Evolutionary conservation across 768 basidiomycete genomes (phyloP).

Genomic region (Lactarius deliciosus): DNA sequence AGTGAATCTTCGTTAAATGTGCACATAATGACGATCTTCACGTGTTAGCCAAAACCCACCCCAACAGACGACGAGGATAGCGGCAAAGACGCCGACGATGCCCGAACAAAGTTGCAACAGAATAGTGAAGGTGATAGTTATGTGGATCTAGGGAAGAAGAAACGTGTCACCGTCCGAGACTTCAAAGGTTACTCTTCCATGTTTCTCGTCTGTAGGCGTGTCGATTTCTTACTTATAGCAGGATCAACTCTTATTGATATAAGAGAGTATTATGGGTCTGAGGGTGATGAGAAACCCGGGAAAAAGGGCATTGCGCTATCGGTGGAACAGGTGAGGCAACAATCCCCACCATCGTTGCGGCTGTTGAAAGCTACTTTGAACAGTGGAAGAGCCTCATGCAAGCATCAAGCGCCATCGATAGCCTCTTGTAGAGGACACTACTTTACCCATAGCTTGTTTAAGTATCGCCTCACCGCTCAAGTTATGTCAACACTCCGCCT

Average conservation of each 20-base stretch:
- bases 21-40: too few species aligned
- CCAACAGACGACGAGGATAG: neutral
- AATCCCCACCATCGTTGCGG: neutral
- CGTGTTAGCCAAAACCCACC: conserved; percentile 16
- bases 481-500: neutral
- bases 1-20: neutral
- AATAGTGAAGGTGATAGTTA: conserved; percentile 49
- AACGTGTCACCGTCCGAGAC: conserved; percentile 55
- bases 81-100: neutral
- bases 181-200: conserved; percentile 44
- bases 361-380: conserved; percentile 39
- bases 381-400: conserved; percentile 27
- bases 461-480: neutral
- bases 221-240: conserved; percentile 30
- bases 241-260: conserved; percentile 64
- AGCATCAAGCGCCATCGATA: conserved; percentile 12
- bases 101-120: conserved; percentile 11
- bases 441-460: neutral
- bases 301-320: conserved; percentile 77
- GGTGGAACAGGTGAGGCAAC: conserved; percentile 55
- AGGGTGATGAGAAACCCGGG: conserved; percentile 64
- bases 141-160: conserved; percentile 70
- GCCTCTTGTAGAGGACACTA: conserved; percentile 12
- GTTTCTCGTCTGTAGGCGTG: conserved; percentile 33
- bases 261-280: conserved; percentile 63